Evolutionary conservation across 2,329 filamentous ascomycete species (phyloP).

Genomic region (Diaporthe citri): DNA sequence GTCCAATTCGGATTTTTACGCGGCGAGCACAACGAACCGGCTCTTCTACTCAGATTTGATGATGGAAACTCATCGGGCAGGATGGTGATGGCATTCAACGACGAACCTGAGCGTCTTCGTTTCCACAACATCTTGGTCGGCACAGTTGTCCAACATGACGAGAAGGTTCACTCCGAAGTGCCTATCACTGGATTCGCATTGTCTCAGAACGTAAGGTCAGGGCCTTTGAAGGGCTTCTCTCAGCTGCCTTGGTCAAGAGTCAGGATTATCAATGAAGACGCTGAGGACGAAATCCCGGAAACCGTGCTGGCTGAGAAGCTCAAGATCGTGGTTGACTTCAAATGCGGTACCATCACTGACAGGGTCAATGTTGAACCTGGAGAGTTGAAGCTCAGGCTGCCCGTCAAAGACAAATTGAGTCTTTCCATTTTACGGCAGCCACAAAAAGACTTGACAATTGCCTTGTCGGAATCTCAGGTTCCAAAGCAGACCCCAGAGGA

Average conservation of each 20-base stretch:
- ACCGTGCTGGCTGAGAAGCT: conserved; percentile 83
- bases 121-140: conserved; percentile 82
- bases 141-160: conserved; percentile 74
- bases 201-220: conserved; percentile 63
- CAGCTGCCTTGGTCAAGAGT: conserved; percentile 74
- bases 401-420: conserved; percentile 71
- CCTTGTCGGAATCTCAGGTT: conserved; percentile 77
- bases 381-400: conserved; percentile 76
- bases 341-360: conserved; percentile 84
- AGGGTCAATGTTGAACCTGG: conserved; percentile 84
- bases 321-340: conserved; percentile 80
- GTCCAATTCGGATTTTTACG: conserved; percentile 84
- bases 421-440: conserved; percentile 78
- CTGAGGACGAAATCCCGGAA: conserved; percentile 70
- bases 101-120: conserved; percentile 76
- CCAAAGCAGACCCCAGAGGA: conserved; percentile 72
- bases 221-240: conserved; percentile 63
- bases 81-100: conserved; percentile 82
- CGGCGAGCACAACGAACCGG: conserved; percentile 77
- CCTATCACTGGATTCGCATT: conserved; percentile 75
- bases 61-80: conserved; percentile 75
- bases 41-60: conserved; percentile 78
- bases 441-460: conserved; percentile 82
- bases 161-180: conserved; percentile 79
- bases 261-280: conserved; percentile 79